Base-by-base conservation (phyloP, 75 land plant genomes). In the Picea glauca region DNA sequence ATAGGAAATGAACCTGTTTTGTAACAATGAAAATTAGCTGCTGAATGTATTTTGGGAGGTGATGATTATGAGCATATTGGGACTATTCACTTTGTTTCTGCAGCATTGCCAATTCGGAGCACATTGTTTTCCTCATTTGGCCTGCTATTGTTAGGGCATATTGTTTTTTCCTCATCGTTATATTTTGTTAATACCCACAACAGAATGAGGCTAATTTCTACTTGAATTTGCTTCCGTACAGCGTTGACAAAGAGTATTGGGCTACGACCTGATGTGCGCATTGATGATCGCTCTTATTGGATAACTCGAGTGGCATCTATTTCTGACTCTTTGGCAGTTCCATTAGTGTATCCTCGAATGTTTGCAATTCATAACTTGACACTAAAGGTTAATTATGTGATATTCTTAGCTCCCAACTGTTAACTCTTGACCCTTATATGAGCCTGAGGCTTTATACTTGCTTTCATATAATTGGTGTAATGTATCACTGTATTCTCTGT, bases 281-380 rank as follows among this genome's bases (percentile, higher is more conserved):
- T 90, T 46, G 99, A 97, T 88, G 99, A 96, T 46, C 86, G 95
- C 13, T 89, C 96, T 5, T 94, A 93, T 77, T 97, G 98, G 99
- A 81, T 91, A 17, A 90, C 83, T 38, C 88, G 82, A 78, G 99
- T 87, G 77, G 90, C 90, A 57, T 81, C 90, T 1, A 78, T 97
- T 43, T 82, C 99, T 50, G 79, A 89, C n/a, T 59, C 98, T 50
- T 76, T 93, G 63, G 87, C 91, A 57, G 74, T 95, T 79, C 98
- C 98, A 3, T 61, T 96, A 60, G 98, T 97, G 43, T 94, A 91
- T 81, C 98, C 99, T 21, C 86, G 98, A 76, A 86, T 97, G 93
- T 84, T 97, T 43, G 61, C 92, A 57, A 80, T 97, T 21, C 98
- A 97, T 75, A 82, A 93, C 74, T 88, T 94, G 40, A 58, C 77